These are phyloP conservation scores for Aspergillus sparsus DNA, from an alignment of 495 filamentous ascomycete species.

Conservation along the genomic window DNA sequence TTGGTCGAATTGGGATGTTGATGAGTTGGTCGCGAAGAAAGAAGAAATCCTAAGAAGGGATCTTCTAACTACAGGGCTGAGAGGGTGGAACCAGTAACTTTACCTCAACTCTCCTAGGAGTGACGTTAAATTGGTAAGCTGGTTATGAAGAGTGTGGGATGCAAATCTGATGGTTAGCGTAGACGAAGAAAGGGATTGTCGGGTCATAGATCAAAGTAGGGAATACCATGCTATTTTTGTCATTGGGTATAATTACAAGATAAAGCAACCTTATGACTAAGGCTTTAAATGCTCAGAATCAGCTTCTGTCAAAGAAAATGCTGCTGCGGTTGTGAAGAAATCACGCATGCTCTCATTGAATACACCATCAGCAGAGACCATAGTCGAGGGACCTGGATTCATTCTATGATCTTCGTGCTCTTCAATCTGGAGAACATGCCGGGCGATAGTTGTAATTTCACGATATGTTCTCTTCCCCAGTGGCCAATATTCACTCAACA, in stretches of 20 bases:
- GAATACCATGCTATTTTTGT: too few species aligned
- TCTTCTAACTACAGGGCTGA: neutral
- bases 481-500: constrained; percentile 21
- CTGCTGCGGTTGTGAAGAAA: neutral
- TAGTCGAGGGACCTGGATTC: neutral
- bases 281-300: neutral
- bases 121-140: neutral
- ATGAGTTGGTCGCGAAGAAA: neutral
- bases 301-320: neutral
- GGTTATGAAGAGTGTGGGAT: neutral
- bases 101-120: too few species aligned
- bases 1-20: neutral
- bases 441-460: constrained; percentile 22
- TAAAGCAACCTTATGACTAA: neutral
- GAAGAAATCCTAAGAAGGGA: neutral
- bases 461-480: constrained; percentile 24
- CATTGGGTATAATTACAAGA: too few species aligned
- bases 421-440: constrained; percentile 15
- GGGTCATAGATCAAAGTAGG: too few species aligned
- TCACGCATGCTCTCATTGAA: neutral
- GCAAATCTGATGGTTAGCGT: too few species aligned
- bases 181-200: too few species aligned
- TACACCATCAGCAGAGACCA: neutral
- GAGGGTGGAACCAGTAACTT: neutral
- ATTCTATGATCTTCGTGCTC: neutral